A percentile compares a stretch with the other conserved stretches of the same genome.
These are phyloP conservation scores for Diplocarpon mali DNA, from an alignment of 2,329 filamentous ascomycete species.

Conservation along the genomic window DNA sequence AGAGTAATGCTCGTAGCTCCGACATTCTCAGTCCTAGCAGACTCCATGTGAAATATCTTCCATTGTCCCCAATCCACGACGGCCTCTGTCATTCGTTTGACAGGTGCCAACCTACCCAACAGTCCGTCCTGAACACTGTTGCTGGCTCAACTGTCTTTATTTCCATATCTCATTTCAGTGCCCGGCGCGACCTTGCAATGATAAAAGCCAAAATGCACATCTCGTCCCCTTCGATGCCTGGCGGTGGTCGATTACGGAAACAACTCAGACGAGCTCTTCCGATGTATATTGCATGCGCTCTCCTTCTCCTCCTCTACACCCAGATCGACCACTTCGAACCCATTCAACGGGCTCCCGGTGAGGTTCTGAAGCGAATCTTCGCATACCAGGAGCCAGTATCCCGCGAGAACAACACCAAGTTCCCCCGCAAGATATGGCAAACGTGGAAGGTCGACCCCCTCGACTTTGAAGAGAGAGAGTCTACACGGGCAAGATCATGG, in stretches of 20 bases:
- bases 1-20: no score
- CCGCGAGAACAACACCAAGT: constrained; percentile 25
- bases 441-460: constrained; percentile 63
- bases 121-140: no score
- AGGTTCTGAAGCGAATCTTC: constrained; percentile 1
- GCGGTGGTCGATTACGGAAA: constrained; percentile 2
- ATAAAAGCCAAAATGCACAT: no score
- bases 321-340: constrained; percentile 11
- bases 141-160: no score
- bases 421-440: constrained; percentile 64
- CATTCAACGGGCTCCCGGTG: constrained; percentile 1
- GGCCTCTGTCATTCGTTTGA: no score
- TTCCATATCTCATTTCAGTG: no score
- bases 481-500: constrained; percentile 52
- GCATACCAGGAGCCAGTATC: constrained; percentile 3
- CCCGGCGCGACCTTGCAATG: no score
- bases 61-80: no score
- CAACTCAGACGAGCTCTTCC: constrained; percentile 18
- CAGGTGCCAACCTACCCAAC: no score
- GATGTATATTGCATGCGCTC: constrained; percentile 17
- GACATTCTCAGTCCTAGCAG: no score
- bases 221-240: no score
- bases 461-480: constrained; percentile 52
- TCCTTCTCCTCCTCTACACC: constrained; percentile 19
- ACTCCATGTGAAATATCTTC: no score